Evolutionary conservation across 169 alveolate species (phyloP), one percentile per base, ranked within the genome.

Genomic region (Cryptosporidium sp.): DNA sequence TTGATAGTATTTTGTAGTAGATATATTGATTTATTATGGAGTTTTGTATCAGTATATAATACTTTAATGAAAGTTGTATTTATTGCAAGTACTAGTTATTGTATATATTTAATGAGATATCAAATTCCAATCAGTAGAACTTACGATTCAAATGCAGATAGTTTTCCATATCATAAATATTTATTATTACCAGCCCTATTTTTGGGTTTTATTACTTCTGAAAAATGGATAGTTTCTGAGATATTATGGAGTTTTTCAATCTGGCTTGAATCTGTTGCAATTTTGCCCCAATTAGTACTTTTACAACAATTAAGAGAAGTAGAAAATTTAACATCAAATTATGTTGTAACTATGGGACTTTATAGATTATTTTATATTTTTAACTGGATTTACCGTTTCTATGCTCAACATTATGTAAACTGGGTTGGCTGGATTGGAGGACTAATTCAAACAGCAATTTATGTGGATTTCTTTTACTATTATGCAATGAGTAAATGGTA

Each of bases 261-360:
- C 37, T 97, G 99, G 99, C 95, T 98, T 52, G 99, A 98, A 94
- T 92, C 98, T 53, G 98, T 98, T 1, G 98, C 99, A 48, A 97
- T 97, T 84, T 85, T 98, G 39, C 99, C 99, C 21, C 99, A 98
- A 93, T 92, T 97, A 53, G 93, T 96, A 14, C 95, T 98, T 92
- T 93, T 98, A 65, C 96, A 97, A 85, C 96, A 96, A 85, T 96
- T 96, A 92, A 94, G 98, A 58, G 97, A 96, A 73, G 98, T 97
- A 7, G 99, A 97, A 92, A 96, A 96, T 85, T 94, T 97, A 70
- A 97, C 99, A n/a, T 95, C 99, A 2, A 96, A 98, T 93, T 98
- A 97, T 85, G 98, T 96, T 23, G 98, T 95, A 44, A 87, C 97
- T 5, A 94, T 98, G 95, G 99, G 99, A 16, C 87, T 94, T 37